Percentiles rank a stretch among this genome's conserved stretches.
phyloP scores from a whole-genome alignment of 805 yeast species.

The Kodamaea kaohsiungensis region DNA sequence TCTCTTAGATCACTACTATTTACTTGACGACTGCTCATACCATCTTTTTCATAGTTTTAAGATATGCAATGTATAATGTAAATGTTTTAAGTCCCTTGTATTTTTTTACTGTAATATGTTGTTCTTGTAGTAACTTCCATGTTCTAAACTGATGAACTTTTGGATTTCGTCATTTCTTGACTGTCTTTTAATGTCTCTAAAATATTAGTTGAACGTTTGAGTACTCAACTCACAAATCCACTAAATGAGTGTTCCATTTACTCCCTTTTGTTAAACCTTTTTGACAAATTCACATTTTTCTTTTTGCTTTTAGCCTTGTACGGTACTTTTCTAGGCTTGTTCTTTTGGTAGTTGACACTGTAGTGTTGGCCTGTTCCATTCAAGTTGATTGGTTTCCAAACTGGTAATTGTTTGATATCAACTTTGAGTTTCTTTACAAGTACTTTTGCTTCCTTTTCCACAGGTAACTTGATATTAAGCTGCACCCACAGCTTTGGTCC shows the following conservation, averaged over 20 bases:
- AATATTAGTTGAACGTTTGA: background rate
- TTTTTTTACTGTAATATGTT: background rate
- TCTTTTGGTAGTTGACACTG: background rate
- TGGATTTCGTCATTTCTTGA: background rate
- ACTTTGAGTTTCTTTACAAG: constrained; percentile 22
- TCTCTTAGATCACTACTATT: too few species aligned
- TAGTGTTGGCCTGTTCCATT: constrained; percentile 10
- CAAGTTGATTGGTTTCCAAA: constrained; percentile 27
- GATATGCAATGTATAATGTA: background rate
- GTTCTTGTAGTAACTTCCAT: background rate
- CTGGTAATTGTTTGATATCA: constrained; percentile 24
- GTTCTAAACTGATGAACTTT: background rate
- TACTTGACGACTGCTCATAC: too few species aligned
- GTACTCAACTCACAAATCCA: background rate
- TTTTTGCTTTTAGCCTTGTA: constrained; percentile 1
- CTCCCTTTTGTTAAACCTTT: background rate
- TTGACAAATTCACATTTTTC: background rate
- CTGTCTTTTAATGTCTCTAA: background rate
- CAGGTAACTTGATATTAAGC: constrained; percentile 21
- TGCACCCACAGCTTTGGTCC: constrained; percentile 29
- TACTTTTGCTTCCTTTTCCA: background rate
- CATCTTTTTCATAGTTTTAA: too few species aligned
- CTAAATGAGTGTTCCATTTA: background rate
- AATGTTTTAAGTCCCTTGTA: background rate
- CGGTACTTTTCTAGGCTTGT: constrained; percentile 2